These are phyloP conservation scores for Oryza brachyantha DNA, from an alignment of 176 grass and related monocot genomes.

Conservation along the genomic window DNA sequence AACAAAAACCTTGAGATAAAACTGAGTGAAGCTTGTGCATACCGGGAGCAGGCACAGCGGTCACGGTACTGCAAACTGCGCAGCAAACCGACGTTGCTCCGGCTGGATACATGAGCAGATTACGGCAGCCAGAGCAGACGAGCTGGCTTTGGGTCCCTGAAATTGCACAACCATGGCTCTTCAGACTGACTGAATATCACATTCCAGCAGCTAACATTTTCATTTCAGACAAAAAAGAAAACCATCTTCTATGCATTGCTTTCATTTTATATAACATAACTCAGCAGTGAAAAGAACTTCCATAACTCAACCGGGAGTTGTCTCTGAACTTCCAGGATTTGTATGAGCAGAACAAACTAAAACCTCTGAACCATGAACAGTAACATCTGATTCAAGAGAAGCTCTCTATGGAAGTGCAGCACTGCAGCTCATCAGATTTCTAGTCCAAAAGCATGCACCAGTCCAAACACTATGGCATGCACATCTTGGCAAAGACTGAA, in stretches of 20 bases:
- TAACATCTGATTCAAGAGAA: not conserved
- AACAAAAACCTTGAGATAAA: conserved; percentile 10
- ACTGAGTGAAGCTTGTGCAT: conserved; percentile 17
- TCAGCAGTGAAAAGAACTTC: conserved; percentile 14
- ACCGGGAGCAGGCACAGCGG: conserved; percentile 82
- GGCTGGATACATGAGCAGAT: conserved; percentile 89
- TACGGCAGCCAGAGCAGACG: conserved; percentile 89
- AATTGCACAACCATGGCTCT: conserved; percentile 12
- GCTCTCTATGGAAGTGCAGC: too few relatives aligned
- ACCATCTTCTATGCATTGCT: not conserved
- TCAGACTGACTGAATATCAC: conserved; percentile 7
- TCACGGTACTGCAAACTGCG: conserved; percentile 90
- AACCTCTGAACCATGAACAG: conserved; percentile 27
- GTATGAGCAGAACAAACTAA: not conserved
- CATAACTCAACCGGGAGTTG: not conserved
- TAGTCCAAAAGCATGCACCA: not conserved
- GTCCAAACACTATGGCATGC: not conserved
- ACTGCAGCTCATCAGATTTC: not conserved
- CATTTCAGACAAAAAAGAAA: not conserved
- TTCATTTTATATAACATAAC: not conserved
- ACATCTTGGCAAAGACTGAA: not conserved
- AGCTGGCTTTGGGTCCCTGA: conserved; percentile 83
- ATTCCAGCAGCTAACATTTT: not conserved
- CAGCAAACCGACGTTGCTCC: conserved; percentile 93
- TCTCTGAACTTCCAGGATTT: not conserved